These are phyloP conservation scores for Ensete ventricosum DNA, from an alignment of 176 grass and related monocot species.

Conservation along the genomic window DNA sequence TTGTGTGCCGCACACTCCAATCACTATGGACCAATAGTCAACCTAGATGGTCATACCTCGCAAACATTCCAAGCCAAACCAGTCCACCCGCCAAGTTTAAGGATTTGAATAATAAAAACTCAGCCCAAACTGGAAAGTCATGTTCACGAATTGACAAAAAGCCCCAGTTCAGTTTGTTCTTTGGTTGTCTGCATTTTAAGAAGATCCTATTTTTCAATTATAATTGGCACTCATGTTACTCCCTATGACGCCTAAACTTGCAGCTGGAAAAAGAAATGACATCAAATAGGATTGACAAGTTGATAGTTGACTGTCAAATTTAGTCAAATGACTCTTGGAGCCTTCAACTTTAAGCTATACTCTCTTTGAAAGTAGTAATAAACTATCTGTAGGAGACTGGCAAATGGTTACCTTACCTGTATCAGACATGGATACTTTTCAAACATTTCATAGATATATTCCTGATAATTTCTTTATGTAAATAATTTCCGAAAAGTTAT, in stretches of 20 bases:
- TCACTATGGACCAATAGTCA: neutral
- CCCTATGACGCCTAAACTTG: neutral
- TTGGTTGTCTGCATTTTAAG: neutral
- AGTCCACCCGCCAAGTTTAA: neutral
- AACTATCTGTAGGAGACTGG: too few relatives aligned
- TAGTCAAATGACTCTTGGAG: neutral
- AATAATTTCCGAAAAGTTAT: too few relatives aligned
- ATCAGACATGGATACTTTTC: too few relatives aligned
- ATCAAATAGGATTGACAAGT: neutral
- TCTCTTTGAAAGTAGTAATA: too few relatives aligned
- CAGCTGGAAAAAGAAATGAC: neutral
- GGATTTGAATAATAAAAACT: too few relatives aligned
- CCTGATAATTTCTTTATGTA: too few relatives aligned
- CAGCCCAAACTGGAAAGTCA: too few relatives aligned
- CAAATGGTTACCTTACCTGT: too few relatives aligned
- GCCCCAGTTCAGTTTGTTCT: neutral
- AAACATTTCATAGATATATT: too few relatives aligned
- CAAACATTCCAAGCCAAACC: neutral
- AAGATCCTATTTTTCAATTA: neutral
- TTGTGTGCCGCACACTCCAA: neutral
- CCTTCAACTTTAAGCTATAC: neutral
- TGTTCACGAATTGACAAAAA: neutral
- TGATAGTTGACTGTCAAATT: neutral
- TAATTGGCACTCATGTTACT: neutral
- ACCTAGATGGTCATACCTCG: neutral